These are phyloP conservation scores for Saccharum officinarum DNA, from an alignment of 176 grass and related monocot genomes.

Conservation along the genomic window DNA sequence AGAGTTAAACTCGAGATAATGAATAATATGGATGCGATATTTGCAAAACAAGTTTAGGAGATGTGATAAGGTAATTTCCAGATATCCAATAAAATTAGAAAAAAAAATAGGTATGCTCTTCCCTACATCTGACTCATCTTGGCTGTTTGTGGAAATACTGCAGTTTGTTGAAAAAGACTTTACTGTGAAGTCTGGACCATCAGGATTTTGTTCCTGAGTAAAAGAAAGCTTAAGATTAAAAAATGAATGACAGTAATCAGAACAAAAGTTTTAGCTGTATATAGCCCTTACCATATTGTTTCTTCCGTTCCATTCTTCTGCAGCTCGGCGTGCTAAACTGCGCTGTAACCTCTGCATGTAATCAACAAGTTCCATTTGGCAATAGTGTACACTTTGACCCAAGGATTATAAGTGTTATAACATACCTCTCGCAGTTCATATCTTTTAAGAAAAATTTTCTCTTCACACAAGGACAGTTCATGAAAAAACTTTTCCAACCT, in stretches of 20 bases:
- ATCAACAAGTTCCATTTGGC: background rate
- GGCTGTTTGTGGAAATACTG: background rate
- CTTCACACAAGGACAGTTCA: conserved; percentile 49
- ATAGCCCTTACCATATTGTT: conserved; percentile 12
- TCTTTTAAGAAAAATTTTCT: conserved; percentile 56
- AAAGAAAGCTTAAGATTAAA: background rate
- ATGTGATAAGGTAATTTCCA: background rate
- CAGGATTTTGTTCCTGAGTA: conserved; percentile 23
- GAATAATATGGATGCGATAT: background rate
- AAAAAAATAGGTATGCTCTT: background rate
- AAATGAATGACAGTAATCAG: background rate
- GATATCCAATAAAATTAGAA: background rate
- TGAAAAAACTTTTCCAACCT: conserved; percentile 48
- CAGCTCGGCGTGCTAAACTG: conserved; percentile 5
- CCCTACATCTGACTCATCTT: conserved; percentile 28
- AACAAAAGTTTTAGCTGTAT: background rate
- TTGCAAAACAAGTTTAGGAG: background rate
- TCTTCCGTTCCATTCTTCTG: conserved; percentile 17
- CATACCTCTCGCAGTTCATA: conserved; percentile 31
- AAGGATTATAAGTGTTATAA: background rate
- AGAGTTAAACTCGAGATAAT: background rate
- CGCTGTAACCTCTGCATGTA: conserved; percentile 6
- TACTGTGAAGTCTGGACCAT: background rate
- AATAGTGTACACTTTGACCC: background rate
- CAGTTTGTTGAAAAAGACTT: conserved; percentile 1